Evolutionary conservation across 495 filamentous ascomycete species (phyloP).

Genomic region (Lineolata rhizophorae): DNA sequence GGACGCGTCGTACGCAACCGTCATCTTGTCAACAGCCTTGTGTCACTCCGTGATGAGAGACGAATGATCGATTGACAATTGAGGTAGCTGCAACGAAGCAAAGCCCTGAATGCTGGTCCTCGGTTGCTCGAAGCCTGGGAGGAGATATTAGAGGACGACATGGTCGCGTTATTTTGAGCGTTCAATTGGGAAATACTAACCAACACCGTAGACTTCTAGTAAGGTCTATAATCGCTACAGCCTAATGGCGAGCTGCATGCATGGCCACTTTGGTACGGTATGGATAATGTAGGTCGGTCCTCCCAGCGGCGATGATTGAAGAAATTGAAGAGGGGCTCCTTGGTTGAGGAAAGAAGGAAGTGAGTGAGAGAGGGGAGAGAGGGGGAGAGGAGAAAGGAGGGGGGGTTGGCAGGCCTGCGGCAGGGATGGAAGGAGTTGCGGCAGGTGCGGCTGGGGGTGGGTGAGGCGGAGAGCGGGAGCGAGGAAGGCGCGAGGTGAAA

Average conservation of each 20-base stretch:
- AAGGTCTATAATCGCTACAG: neutral
- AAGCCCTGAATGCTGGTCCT: no score
- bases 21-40: no score
- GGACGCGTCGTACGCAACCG: constrained; percentile 16
- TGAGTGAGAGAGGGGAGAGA: constrained; percentile 2
- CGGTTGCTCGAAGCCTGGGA: no score
- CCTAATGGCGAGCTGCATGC: neutral
- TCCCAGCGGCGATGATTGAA: constrained; percentile 3
- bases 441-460: neutral
- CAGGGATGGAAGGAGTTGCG: constrained; percentile 9
- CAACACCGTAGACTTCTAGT: no score
- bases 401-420: constrained; percentile 4
- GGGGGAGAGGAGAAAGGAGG: constrained; percentile 2
- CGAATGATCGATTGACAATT: no score
- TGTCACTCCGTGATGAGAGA: no score
- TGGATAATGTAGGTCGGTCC: constrained; percentile 2
- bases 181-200: no score
- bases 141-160: no score
- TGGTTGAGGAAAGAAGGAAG: constrained; percentile 1
- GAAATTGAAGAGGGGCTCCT: constrained; percentile 2
- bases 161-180: no score
- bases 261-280: neutral
- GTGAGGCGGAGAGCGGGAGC: constrained; percentile 8
- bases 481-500: constrained; percentile 13
- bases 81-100: no score